Evolutionary conservation across 2,329 filamentous ascomycete genomes (phyloP), one percentile per base, ranked within the genome.

Genomic region (Xylariales sp.): DNA sequence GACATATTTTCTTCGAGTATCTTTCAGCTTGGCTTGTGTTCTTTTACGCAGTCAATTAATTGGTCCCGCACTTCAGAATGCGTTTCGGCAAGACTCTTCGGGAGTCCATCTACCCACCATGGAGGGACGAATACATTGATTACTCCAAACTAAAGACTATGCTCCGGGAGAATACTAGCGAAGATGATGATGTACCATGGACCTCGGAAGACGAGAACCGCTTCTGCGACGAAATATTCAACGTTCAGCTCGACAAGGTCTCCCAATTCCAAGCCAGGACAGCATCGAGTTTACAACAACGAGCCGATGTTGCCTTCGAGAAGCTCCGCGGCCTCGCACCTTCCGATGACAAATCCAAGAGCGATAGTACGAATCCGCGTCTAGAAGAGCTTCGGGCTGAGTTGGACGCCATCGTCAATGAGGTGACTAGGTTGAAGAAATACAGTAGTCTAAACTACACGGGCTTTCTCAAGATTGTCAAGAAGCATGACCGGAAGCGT

Each of bases 381-480:
- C 83, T 97, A 59, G 89, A 90, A 72, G 88, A 93, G 74, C 89
- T 95, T 46, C 86, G 96, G 76, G 80, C 84, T 55, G 93, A 97
- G 82, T 87, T 98, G 64, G 95, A 98, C 80, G 82, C 83, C 62
- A 96, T 98, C 80, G 96, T 93, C 41, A 93, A 93, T 78, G 93
- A 97, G 81, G 90, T 97, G 76, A 95, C 91, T 79, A 93, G 97
- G 83, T 87, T 99, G 73, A 96, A 97, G 82, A 96, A 93, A 80
- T 99, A 96, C 82, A 96, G 93, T 80, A 92, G 91, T 71, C 91
- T 97, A 83, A 99, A 99, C 83, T 99, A 97, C 81, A 97, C 96
- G 5, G 96, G 94, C 55, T 97, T 98, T 81, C 87, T 97, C 78
- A 99, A 99, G 85, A 97, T 97, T 55, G 94, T 94, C 64, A 99